Base-by-base conservation (phyloP, 164 flowering plant genomes). In the Platanus orientalis region DNA sequence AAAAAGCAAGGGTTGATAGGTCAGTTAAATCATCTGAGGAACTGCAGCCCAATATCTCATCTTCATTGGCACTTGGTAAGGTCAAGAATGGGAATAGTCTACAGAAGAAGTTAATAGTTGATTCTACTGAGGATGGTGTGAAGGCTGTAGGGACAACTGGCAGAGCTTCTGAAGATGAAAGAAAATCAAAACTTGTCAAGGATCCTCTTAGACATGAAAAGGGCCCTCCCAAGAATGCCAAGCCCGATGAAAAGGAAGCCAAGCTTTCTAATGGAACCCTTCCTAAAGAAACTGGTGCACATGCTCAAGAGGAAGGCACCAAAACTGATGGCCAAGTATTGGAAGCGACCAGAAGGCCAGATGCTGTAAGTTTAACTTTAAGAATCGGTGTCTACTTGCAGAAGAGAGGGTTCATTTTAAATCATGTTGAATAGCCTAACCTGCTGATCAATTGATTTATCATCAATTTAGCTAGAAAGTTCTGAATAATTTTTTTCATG, bases 311-410 rank as follows among this genome's bases (percentile, higher is more conserved):
- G 11, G 51, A 53, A 57, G 80, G 60, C 36, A 16, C 20, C 1
- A 66, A 39, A 67, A 57, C 56, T 59, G 63, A 42, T 62, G 66
- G 63, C 32, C 63, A 72, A 51, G 42, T 27, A 25, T 2, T 73
- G 56, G 83, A 85, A 71, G 82, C 78, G 42, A 71, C 81, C 50
- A 71, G 72, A 67, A 80, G 79, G 60, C 86, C 84, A 47, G 66
- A 68, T 65, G 67, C 58, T 65, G 96, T 84, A 83, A 83, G 91
- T 83, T 69, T 19, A 54, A 48, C 19, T n/a, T n/a, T n/a, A 49
- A 32, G 21, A 10, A 30, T 44, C 17, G 23, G 44, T 24, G 24
- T 24, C 23, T 62, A 1, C 40, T 49, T 48, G n/a, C n/a, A n/a
- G 7, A 16, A 20, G 10, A 14, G 40, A 36, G 34, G 19, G 17